Percentiles rank a stretch among this genome's conserved stretches.
Evolutionary conservation across 768 basidiomycete genomes (phyloP).

Genomic region (Podaxis pistillaris): DNA sequence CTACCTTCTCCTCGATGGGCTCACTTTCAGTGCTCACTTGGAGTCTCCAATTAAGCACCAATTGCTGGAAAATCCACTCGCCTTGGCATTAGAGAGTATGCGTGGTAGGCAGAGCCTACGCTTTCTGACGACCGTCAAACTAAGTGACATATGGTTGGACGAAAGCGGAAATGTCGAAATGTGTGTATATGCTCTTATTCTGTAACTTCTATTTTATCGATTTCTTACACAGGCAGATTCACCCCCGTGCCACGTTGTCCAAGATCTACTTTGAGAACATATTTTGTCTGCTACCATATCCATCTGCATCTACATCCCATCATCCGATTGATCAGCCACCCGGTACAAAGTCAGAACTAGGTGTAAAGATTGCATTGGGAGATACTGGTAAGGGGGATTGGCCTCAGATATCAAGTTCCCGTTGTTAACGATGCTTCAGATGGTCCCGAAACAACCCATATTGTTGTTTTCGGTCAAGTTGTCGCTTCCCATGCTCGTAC

Average conservation of each 20-base stretch:
- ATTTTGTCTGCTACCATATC: conserved; percentile 52
- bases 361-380: conserved; percentile 68
- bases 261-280: conserved; percentile 70
- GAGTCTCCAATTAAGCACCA: conserved; percentile 36
- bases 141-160: conserved; percentile 61
- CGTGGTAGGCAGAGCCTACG: conserved; percentile 66
- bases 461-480: conserved; percentile 49
- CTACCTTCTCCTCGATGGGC: conserved; percentile 65
- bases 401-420: background rate
- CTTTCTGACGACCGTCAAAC: conserved; percentile 50
- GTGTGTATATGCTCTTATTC: conserved; percentile 20
- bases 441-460: conserved; percentile 68
- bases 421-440: conserved; percentile 32
- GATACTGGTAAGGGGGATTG: conserved; percentile 51
- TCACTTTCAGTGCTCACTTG: conserved; percentile 61
- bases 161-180: conserved; percentile 47
- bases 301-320: conserved; percentile 24
- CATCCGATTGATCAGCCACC: conserved; percentile 15
- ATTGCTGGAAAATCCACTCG: conserved; percentile 66
- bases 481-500: conserved; percentile 19
- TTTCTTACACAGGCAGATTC: conserved; percentile 54
- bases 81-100: conserved; percentile 78
- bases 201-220: conserved; percentile 1
- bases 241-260: conserved; percentile 60
- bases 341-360: conserved; percentile 41